A percentile compares a stretch with the other conserved stretches of the same genome.
These are phyloP conservation scores for Talaromyces piceae DNA, from an alignment of 2,329 filamentous ascomycete genomes.

Conservation along the genomic window DNA sequence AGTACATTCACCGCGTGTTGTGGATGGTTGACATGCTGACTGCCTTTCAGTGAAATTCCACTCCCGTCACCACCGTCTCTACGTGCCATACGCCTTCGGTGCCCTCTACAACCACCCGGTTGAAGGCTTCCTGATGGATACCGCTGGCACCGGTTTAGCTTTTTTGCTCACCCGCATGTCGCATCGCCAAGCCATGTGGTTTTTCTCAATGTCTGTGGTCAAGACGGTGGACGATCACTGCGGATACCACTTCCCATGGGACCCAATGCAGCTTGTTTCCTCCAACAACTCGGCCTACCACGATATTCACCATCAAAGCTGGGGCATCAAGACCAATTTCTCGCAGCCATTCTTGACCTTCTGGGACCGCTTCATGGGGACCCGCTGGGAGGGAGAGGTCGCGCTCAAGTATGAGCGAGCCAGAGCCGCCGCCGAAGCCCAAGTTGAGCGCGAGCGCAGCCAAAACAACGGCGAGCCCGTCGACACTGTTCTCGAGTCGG, in stretches of 20 bases:
- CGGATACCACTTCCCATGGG: conserved; percentile 91
- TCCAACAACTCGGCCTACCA: conserved; percentile 96
- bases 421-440: conserved; percentile 49
- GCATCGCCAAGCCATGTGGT: conserved; percentile 77
- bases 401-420: conserved; percentile 52
- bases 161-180: conserved; percentile 79
- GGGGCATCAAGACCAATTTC: conserved; percentile 76
- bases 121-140: conserved; percentile 90
- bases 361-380: conserved; percentile 79
- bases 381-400: conserved; percentile 69
- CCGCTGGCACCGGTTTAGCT: conserved; percentile 72
- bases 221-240: conserved; percentile 98
- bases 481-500: conserved; percentile 17
- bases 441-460: conserved; percentile 44
- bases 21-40: conserved; percentile 11
- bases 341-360: conserved; percentile 67
- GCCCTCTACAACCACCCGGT: conserved; percentile 95
- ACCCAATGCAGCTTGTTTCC: conserved; percentile 84
- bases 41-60: conserved; percentile 70
- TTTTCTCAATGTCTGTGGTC: conserved; percentile 81
- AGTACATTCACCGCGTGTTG: conserved; percentile 30
- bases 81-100: conserved; percentile 95
- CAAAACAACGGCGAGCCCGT: conserved; percentile 18
- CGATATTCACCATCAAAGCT: conserved; percentile 97
- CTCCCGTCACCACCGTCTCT: conserved; percentile 90